Percentiles rank a stretch among this genome's conserved stretches.
These are phyloP conservation scores for Eucalyptus melliodora DNA, from an alignment of 345 rosid species.

Conservation along the genomic window DNA sequence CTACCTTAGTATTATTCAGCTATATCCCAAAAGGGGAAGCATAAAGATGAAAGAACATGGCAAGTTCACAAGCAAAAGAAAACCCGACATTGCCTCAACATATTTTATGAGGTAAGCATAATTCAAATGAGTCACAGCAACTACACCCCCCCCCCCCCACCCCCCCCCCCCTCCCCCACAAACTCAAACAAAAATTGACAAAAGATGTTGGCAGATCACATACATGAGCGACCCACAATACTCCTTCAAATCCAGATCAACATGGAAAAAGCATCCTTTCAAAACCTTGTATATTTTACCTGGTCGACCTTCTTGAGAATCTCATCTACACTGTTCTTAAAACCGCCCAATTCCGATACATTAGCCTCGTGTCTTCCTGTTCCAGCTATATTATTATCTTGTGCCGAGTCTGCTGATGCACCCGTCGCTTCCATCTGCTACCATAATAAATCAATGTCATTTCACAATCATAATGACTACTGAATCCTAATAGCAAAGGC, in stretches of 20 bases:
- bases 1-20: background rate
- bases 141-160: too few relatives aligned
- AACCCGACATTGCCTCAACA: background rate
- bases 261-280: background rate
- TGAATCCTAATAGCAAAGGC: background rate
- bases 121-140: background rate
- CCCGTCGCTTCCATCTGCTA: conserved; percentile 19
- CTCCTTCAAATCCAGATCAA: background rate
- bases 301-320: conserved; percentile 44
- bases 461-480: background rate
- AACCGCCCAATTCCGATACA: conserved; percentile 16
- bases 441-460: background rate
- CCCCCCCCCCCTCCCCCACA: rapidly evolving
- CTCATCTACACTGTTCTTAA: conserved; percentile 37
- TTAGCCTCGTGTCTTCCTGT: conserved; percentile 5
- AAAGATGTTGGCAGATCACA: background rate
- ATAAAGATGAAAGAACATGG: background rate
- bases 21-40: background rate
- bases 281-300: conserved; percentile 14
- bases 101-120: background rate
- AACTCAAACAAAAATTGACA: background rate
- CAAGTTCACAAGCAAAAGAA: background rate
- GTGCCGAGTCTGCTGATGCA: background rate
- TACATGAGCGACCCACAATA: background rate
- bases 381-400: background rate